Evolutionary conservation across 495 filamentous ascomycete genomes (phyloP), one percentile per base, ranked within the genome.

Genomic region (Amorphotheca resinae): DNA sequence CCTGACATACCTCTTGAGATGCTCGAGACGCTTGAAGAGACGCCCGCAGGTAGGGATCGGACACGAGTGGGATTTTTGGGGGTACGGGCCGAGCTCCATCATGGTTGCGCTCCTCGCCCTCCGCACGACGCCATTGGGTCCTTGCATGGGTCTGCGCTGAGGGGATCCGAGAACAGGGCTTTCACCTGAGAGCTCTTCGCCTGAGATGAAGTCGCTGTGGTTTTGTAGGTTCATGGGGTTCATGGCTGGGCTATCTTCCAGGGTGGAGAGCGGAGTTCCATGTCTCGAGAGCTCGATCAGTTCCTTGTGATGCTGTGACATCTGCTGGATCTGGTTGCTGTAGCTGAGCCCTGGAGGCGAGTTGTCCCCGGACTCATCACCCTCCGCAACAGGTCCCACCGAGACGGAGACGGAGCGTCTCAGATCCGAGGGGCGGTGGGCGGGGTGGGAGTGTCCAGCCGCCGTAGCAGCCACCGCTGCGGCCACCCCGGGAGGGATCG

Each of bases 31-130:
- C 78, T 98, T 98, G 73, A 98, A 98, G 50, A 95, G 74, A 59
- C 93, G 80, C 33, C 93, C 91, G 61, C 91, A 98, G 18, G 87
- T 87, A 20, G 93, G 93, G 59, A 98, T 98, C n/a, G 91, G 91
- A 67, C 91, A 98, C 7, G 87, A 94, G 61, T 98, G 91, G 8
- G 86, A 89, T 60, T 98, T 98, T 52, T 93, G 85, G 9, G 91
- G 88, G 60, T 98, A 98, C 31, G 91, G 91, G 26, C 87, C 87
- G 41, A 93, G 70, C 60, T 96, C 93, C 83, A 91, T 88, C 66
- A 91, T 80, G 7, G 91, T 96, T 49, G 93, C 91, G 53, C 88
- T 95, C 47, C 91, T 76, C 44, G 91, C 93, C 56, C 93, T 75
- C 54, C 91, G 82, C 47, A 86, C 76, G 40, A 89, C 87, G 49